phyloP scores from a whole-genome alignment of 805 yeast species.

The Henningerozyma blattae region DNA sequence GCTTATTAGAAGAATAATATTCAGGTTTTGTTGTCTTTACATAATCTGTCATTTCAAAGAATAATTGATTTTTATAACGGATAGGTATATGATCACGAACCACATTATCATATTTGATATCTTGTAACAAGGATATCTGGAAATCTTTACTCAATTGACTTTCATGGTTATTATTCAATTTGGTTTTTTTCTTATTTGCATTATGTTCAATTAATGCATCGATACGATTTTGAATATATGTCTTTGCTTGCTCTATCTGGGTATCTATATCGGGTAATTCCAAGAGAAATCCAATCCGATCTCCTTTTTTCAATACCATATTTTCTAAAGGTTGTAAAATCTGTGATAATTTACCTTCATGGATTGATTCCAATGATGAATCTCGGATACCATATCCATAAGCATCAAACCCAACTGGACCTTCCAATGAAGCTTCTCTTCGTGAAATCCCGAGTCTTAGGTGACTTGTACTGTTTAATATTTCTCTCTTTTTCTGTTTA shows the following conservation, averaged over 20 bases:
- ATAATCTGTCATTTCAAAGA: slow-evolving; percentile 72
- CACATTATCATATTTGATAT: slow-evolving; percentile 30
- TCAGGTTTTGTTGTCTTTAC: slow-evolving; percentile 24
- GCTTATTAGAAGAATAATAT: slow-evolving; percentile 20
- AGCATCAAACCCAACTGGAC: slow-evolving; percentile 92
- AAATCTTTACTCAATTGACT: slow-evolving; percentile 11
- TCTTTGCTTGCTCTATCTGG: slow-evolving; percentile 32
- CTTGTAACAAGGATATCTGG: slow-evolving; percentile 19
- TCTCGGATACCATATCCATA: slow-evolving; percentile 90
- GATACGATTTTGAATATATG: slow-evolving; percentile 25
- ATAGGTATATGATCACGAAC: slow-evolving; percentile 82
- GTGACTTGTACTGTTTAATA: slow-evolving; percentile 32
- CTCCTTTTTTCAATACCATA: slow-evolving; percentile 57
- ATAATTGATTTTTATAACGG: slow-evolving; percentile 61
- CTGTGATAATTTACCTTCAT: slow-evolving; percentile 29
- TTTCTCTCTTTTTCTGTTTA: slow-evolving; percentile 10
- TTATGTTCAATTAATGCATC: slow-evolving; percentile 12
- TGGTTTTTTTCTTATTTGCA: slow-evolving; percentile 5
- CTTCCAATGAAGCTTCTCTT: slow-evolving; percentile 80
- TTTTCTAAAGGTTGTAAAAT: slow-evolving; percentile 33
- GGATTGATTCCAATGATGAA: slow-evolving; percentile 60
- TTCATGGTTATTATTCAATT: slow-evolving; percentile 3
- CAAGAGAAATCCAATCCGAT: slow-evolving; percentile 68
- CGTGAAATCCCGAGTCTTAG: slow-evolving; percentile 78
- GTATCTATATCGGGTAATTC: slow-evolving; percentile 44